Conservation (phyloP, 176 grass and related monocot species). For the Rhynchospora pubera region DNA sequence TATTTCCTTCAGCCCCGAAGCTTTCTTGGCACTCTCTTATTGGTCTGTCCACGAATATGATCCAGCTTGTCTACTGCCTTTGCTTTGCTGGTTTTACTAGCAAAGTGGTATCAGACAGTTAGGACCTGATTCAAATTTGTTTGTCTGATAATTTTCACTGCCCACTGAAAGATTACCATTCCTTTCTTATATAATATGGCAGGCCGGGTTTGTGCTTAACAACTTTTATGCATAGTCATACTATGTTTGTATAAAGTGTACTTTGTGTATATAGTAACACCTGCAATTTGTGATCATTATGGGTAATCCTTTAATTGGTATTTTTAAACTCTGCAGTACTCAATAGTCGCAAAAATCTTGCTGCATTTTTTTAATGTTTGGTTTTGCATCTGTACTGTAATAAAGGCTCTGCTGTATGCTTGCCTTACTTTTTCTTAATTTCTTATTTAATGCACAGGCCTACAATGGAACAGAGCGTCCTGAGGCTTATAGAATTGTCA, state of each 20-base stretch:
- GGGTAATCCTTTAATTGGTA: background rate
- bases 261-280: background rate
- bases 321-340: background rate
- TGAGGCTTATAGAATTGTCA: constrained; percentile 87
- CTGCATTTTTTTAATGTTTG: background rate
- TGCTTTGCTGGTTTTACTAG: constrained; percentile 8
- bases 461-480: constrained; percentile 92
- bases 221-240: background rate
- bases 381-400: background rate
- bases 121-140: background rate
- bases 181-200: too few relatives aligned
- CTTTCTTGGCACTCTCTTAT: constrained; percentile 5
- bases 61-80: background rate
- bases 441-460: constrained; percentile 32
- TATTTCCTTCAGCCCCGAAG: constrained; percentile 9
- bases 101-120: background rate
- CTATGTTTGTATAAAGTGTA: background rate
- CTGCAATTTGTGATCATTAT: background rate
- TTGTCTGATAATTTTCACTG: background rate
- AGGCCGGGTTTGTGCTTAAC: background rate
- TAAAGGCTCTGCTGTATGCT: background rate
- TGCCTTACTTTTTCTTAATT: background rate
- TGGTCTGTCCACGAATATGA: background rate
- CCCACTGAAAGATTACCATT: too few relatives aligned
- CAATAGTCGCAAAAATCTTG: background rate